Conservation (phyloP, 2,329 filamentous ascomycete genomes). For the Fusarium sp. region DNA sequence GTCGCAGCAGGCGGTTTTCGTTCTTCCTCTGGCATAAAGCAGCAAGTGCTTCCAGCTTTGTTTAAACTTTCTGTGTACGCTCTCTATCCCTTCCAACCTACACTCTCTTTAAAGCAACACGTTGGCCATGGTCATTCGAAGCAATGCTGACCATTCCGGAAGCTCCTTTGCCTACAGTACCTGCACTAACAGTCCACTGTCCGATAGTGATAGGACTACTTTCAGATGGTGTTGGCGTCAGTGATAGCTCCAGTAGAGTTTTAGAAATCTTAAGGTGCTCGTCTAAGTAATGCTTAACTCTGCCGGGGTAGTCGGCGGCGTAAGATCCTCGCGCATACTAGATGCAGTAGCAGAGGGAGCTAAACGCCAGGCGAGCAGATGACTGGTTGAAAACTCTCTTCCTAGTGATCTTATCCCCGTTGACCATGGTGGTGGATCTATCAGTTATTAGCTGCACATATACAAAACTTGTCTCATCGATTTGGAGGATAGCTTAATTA, state of each 20-base stretch:
- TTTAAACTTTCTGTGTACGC: neutral
- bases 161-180: neutral
- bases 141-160: neutral
- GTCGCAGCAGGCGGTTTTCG: accelerated
- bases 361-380: accelerated
- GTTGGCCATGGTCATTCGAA: neutral
- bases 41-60: accelerated
- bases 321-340: neutral
- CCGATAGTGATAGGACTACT: neutral
- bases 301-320: neutral
- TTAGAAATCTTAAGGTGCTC: neutral
- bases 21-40: neutral
- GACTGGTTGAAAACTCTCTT: neutral
- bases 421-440: accelerated
- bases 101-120: neutral
- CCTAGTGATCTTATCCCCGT: neutral
- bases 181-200: neutral
- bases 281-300: neutral
- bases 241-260: neutral
- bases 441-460: neutral
- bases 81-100: neutral
- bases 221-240: neutral
- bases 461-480: accelerated
- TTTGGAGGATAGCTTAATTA: neutral
- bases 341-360: neutral